A percentile compares a stretch with the other conserved stretches of the same genome.
Evolutionary conservation across 1,139 yeast species (phyloP).

Genomic region (Yamadazyma blattariae): DNA sequence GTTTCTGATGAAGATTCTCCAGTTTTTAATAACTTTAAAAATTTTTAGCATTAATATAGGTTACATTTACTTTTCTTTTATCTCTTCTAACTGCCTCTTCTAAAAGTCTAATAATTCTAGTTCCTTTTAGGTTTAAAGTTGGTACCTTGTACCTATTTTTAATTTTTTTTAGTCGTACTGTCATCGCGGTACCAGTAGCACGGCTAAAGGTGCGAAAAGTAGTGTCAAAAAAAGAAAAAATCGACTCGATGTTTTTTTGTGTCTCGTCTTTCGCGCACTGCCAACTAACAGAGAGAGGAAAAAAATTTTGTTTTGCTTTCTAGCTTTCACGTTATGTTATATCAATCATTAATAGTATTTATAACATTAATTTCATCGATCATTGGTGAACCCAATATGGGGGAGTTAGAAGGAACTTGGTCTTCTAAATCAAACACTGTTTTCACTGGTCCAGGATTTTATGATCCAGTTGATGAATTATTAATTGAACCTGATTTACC

Average conservation of each 20-base stretch:
- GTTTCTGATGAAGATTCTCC: constrained; percentile 33
- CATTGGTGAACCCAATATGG: constrained; percentile 25
- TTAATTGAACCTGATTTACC: constrained; percentile 94
- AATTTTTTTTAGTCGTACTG: too few relatives aligned
- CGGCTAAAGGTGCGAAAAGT: too few relatives aligned
- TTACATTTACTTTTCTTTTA: neutral
- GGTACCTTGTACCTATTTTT: neutral
- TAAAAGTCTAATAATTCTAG: too few relatives aligned
- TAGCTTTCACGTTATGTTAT: too few relatives aligned
- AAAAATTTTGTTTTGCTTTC: constrained; percentile 3
- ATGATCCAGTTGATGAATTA: constrained; percentile 92
- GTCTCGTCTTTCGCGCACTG: too few relatives aligned
- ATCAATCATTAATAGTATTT: constrained; percentile 2
- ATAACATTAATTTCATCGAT: constrained; percentile 6
- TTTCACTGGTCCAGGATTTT: constrained; percentile 95
- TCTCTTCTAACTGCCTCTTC: too few relatives aligned
- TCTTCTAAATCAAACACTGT: constrained; percentile 89
- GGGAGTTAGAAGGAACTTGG: constrained; percentile 85
- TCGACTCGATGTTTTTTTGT: too few relatives aligned
- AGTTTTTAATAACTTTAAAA: constrained; percentile 7
- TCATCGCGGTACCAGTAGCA: too few relatives aligned
- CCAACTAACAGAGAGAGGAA: too few relatives aligned
- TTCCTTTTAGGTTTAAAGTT: too few relatives aligned
- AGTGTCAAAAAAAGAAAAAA: too few relatives aligned
- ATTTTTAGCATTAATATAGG: constrained; percentile 4